A percentile compares a stretch with the other conserved stretches of the same genome.
phyloP scores from a whole-genome alignment of 1,284 basidiomycete species.

The Trichosporon faecale region DNA sequence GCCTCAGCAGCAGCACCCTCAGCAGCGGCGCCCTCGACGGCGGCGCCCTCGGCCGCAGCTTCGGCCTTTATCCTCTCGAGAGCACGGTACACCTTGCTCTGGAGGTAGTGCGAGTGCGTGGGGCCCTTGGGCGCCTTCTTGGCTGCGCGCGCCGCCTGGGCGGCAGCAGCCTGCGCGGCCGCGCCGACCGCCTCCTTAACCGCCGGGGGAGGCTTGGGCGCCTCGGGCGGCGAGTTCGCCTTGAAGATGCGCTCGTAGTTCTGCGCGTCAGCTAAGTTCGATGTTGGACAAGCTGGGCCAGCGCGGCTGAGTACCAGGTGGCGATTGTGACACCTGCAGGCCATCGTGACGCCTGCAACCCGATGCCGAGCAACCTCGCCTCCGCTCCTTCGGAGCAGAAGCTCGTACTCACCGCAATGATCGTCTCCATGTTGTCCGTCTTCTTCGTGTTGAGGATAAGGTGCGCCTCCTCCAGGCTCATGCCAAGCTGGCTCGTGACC shows the following conservation, averaged over 20 bases:
- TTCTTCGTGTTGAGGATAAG: conserved; percentile 88
- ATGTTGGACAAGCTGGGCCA: too few species aligned
- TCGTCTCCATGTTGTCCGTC: conserved; percentile 64
- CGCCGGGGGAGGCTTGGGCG: conserved; percentile 53
- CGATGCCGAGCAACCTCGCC: too few species aligned
- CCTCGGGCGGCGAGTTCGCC: conserved; percentile 67
- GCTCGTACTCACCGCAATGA: conserved; percentile 63
- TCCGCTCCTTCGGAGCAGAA: too few species aligned
- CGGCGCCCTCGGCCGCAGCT: conserved; percentile 21
- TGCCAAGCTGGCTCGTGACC: conserved; percentile 67
- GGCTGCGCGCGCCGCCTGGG: conserved; percentile 9
- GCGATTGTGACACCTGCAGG: too few species aligned
- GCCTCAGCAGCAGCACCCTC: conserved; percentile 24
- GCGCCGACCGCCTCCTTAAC: conserved; percentile 24
- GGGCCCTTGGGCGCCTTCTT: conserved; percentile 35
- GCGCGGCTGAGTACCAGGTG: too few species aligned
- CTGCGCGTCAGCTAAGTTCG: conserved; percentile 53
- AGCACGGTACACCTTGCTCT: conserved; percentile 93
- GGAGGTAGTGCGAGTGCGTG: conserved; percentile 79
- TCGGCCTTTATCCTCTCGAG: conserved; percentile 72
- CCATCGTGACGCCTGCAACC: too few species aligned
- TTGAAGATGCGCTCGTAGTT: conserved; percentile 92
- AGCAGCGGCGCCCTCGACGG: conserved; percentile 22
- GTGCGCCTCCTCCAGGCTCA: conserved; percentile 95
- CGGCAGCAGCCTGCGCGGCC: conserved; percentile 11